These are phyloP conservation scores for Dillenia suffruticosa DNA, from an alignment of 164 flowering plant species.

Conservation along the genomic window DNA sequence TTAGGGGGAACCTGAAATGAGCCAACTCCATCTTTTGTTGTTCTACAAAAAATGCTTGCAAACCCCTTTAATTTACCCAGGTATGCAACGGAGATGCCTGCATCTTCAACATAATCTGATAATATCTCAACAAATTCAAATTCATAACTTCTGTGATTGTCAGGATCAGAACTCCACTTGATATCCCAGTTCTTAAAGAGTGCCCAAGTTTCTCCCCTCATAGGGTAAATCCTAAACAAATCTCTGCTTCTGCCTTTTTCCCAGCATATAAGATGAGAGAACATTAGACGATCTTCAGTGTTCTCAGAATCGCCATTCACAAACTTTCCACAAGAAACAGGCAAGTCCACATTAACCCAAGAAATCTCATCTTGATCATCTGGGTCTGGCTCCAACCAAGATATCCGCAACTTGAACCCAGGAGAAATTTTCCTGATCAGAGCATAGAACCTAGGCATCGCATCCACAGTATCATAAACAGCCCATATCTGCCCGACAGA, in stretches of 20 bases:
- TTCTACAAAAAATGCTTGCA: constrained; percentile 40
- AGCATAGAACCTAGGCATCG: constrained; percentile 94
- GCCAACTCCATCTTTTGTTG: constrained; percentile 8
- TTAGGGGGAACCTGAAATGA: constrained; percentile 27
- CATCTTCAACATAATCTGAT: constrained; percentile 41
- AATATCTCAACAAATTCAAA: constrained; percentile 65
- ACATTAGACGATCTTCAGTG: constrained; percentile 33
- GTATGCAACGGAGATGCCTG: constrained; percentile 40
- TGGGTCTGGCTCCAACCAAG: constrained; percentile 75
- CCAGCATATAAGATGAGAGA: constrained; percentile 54
- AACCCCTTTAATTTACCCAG: constrained; percentile 62
- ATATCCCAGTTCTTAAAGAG: constrained; percentile 67
- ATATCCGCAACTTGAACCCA: constrained; percentile 49
- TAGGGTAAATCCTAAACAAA: constrained; percentile 42
- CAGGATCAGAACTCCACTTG: constrained; percentile 36
- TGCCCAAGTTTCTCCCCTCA: constrained; percentile 81
- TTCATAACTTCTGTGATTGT: constrained; percentile 22
- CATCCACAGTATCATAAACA: constrained; percentile 59
- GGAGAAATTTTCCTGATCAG: constrained; percentile 42
- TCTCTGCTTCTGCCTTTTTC: constrained; percentile 18
- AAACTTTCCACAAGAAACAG: constrained; percentile 69
- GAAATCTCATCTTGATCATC: constrained; percentile 29
- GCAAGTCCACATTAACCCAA: constrained; percentile 45
- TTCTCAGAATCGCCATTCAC: constrained; percentile 28
- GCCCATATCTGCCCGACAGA: constrained; percentile 77